Percentiles rank a stretch among this genome's conserved stretches.
Conservation (phyloP, 2,329 filamentous ascomycete species). For the Botrytis sinoallii region DNA sequence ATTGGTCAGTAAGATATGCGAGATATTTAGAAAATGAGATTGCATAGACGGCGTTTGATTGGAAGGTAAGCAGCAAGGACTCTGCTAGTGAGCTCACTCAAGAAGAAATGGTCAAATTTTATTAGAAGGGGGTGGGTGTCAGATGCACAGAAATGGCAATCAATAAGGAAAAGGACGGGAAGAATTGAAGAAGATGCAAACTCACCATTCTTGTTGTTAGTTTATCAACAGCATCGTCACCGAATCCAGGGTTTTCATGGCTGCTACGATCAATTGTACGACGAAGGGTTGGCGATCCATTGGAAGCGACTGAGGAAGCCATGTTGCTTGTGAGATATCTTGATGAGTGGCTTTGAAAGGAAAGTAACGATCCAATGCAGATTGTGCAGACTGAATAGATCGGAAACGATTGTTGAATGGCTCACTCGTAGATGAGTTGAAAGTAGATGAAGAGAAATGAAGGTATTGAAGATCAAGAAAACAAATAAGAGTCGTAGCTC, state of each 20-base stretch:
- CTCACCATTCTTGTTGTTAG: slow-evolving; percentile 19
- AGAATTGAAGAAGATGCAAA: not conserved
- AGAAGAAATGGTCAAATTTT: not conserved
- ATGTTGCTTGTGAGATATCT: slow-evolving; percentile 42
- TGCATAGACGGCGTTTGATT: not conserved
- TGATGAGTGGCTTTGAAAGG: slow-evolving; percentile 2
- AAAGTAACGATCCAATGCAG: slow-evolving; percentile 20
- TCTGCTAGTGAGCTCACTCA: not conserved
- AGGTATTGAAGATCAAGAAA: slow-evolving; percentile 30
- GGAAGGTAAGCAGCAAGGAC: not conserved
- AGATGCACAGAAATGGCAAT: not conserved
- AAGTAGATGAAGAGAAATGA: slow-evolving; percentile 30
- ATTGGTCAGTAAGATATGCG: slow-evolving; percentile 24
- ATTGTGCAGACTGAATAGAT: slow-evolving; percentile 26
- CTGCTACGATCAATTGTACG: slow-evolving; percentile 39
- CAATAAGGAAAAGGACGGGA: too few species aligned
- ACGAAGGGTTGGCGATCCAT: slow-evolving; percentile 44
- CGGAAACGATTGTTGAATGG: slow-evolving; percentile 23
- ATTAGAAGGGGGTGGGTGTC: not conserved
- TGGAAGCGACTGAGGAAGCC: slow-evolving; percentile 33
- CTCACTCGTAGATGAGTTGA: slow-evolving; percentile 34
- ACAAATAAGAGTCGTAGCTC: slow-evolving; percentile 38
- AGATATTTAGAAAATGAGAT: slow-evolving; percentile 9
- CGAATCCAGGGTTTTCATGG: slow-evolving; percentile 38
- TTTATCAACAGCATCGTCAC: slow-evolving; percentile 31